Conservation (phyloP, 2,329 filamentous ascomycete species). For the Aureobasidium subglaciale region DNA sequence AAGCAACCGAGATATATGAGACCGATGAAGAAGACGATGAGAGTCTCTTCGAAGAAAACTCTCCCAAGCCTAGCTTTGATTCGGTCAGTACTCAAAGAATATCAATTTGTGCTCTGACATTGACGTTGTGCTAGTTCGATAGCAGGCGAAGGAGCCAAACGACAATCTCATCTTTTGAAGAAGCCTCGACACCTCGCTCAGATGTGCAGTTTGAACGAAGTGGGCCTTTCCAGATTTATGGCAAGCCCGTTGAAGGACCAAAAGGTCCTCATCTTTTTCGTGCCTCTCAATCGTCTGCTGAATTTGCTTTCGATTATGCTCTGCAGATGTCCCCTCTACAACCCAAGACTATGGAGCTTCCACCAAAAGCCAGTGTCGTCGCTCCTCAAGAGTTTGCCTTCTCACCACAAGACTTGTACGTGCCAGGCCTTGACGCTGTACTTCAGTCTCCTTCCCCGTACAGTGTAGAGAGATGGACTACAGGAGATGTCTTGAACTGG, state of each 20-base stretch:
- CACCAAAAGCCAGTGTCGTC: conserved; percentile 25
- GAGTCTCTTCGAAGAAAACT: conserved; percentile 49
- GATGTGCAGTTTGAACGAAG: conserved; percentile 44
- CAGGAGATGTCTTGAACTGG: conserved; percentile 73
- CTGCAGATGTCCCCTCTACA: conserved; percentile 69
- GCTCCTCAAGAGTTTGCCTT: conserved; percentile 32
- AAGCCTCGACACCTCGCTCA: conserved; percentile 69
- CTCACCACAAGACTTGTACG: conserved; percentile 25
- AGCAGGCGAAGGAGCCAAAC: conserved; percentile 70
- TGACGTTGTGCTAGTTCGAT: conserved; percentile 24
- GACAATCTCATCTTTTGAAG: conserved; percentile 80
- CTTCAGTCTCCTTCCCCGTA: conserved; percentile 12
- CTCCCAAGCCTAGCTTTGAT: conserved; percentile 59
- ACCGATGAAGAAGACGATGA: conserved; percentile 63
- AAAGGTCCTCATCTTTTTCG: conserved; percentile 82
- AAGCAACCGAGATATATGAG: conserved; percentile 71
- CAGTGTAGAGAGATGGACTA: conserved; percentile 60
- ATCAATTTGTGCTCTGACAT: neutral
- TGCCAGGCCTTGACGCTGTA: conserved; percentile 17
- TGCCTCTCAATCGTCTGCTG: conserved; percentile 54
- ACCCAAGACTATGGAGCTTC: conserved; percentile 47
- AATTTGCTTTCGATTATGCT: conserved; percentile 43
- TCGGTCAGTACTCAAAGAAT: conserved; percentile 64
- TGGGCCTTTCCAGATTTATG: conserved; percentile 53
- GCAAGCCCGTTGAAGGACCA: conserved; percentile 68